Evolutionary conservation across 805 yeast genomes (phyloP).

Genomic region (Candida multigemmis): DNA sequence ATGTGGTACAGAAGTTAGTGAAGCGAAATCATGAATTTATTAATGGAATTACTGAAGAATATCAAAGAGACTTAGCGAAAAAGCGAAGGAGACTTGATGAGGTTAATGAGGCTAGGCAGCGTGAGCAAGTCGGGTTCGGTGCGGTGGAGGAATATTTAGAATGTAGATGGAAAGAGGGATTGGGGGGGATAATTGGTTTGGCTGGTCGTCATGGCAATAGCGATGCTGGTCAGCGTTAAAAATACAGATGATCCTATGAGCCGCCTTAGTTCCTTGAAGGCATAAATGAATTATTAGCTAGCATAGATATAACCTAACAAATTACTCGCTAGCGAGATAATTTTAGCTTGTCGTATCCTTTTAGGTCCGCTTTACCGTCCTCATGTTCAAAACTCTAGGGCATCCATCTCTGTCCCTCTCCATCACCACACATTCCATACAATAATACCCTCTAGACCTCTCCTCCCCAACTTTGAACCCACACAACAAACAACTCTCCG

Average conservation of each 20-base stretch:
- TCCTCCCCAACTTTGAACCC: slow-evolving; percentile 47
- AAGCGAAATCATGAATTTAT: slow-evolving; percentile 17
- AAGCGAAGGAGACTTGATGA: slow-evolving; percentile 37
- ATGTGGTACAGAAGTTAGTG: slow-evolving; percentile 29
- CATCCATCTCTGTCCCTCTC: slow-evolving; percentile 91
- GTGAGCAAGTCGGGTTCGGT: slow-evolving; percentile 31
- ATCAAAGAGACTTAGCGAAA: slow-evolving; percentile 12
- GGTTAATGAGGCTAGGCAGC: slow-evolving; percentile 31
- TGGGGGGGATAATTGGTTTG: slow-evolving; percentile 28
- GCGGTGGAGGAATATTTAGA: slow-evolving; percentile 37
- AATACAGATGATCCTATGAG: too few relatives aligned
- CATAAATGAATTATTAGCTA: too few relatives aligned
- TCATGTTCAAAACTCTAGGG: slow-evolving; percentile 74
- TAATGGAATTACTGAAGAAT: slow-evolving; percentile 13
- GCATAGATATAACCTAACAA: too few relatives aligned
- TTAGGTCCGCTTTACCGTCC: too few relatives aligned
- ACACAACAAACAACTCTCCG: slow-evolving; percentile 71
- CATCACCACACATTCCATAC: slow-evolving; percentile 70
- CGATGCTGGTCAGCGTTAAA: too few relatives aligned
- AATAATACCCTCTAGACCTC: slow-evolving; percentile 55
- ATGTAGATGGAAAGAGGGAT: slow-evolving; percentile 43
- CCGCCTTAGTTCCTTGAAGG: too few relatives aligned
- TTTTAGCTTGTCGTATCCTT: too few relatives aligned
- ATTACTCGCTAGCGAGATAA: too few relatives aligned
- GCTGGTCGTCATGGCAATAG: too few relatives aligned